phyloP scores from a whole-genome alignment of 768 basidiomycete genomes.

The Suillus lakei region DNA sequence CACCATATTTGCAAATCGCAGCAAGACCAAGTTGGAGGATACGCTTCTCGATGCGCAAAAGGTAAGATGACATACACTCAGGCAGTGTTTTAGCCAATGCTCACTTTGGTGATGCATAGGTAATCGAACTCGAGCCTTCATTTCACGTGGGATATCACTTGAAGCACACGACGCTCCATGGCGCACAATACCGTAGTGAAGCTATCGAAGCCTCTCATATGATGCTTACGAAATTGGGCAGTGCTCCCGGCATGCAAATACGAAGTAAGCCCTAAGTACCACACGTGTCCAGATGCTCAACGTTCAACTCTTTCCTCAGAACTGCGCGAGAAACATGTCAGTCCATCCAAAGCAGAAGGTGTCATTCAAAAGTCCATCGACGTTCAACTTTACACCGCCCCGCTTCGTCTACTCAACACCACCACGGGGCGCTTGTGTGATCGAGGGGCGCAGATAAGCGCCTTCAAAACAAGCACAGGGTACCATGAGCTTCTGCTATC shows the following conservation, averaged over 20 bases:
- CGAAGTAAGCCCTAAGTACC: not conserved
- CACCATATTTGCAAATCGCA: not conserved
- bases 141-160: not conserved
- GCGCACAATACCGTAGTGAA: not conserved
- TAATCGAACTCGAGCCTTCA: not conserved
- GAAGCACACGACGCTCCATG: not conserved
- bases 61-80: not conserved
- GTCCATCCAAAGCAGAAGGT: not conserved
- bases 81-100: not conserved
- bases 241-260: not conserved
- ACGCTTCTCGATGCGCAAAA: not conserved
- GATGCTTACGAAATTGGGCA: not conserved
- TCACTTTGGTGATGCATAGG: not conserved
- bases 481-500: not conserved
- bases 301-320: not conserved
- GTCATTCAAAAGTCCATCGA: not conserved
- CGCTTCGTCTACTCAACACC: not conserved
- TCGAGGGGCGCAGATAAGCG: not conserved
- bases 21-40: not conserved
- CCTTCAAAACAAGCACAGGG: not conserved
- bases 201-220: not conserved
- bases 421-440: not conserved
- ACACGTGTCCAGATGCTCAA: not conserved
- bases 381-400: not conserved
- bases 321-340: not conserved